Evolutionary conservation across 768 basidiomycete species (phyloP).

Genomic region (Tubosaeta sp.): DNA sequence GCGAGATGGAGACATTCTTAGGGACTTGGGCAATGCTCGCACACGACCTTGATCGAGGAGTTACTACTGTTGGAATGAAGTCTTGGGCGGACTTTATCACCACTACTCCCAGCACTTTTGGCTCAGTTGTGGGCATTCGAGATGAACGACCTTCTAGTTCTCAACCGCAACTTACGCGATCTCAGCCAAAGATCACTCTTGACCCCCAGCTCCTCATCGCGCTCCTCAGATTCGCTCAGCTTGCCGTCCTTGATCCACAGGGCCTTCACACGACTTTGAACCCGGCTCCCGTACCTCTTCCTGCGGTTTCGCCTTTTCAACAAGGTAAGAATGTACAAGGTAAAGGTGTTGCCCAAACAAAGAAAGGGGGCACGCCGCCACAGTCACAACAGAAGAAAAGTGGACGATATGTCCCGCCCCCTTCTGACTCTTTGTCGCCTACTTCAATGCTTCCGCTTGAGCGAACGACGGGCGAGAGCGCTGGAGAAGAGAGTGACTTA

Average conservation of each 20-base stretch:
- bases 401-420: slow-evolving; percentile 29
- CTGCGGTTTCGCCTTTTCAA: slow-evolving; percentile 3
- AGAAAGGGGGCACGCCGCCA: slow-evolving; percentile 18
- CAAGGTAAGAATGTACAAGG: slow-evolving; percentile 6
- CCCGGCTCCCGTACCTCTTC: slow-evolving; percentile 47
- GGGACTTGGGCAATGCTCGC: slow-evolving; percentile 73
- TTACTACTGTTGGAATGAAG: slow-evolving; percentile 45
- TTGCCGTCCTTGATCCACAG: slow-evolving; percentile 56
- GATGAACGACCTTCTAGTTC: not conserved
- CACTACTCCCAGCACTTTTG: not conserved
- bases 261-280: slow-evolving; percentile 59
- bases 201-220: slow-evolving; percentile 29
- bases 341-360: slow-evolving; percentile 12
- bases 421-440: slow-evolving; percentile 30
- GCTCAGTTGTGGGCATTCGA: slow-evolving; percentile 2
- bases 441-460: slow-evolving; percentile 18
- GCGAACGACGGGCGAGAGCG: slow-evolving; percentile 25
- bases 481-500: slow-evolving; percentile 59
- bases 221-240: slow-evolving; percentile 50
- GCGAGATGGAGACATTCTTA: slow-evolving; percentile 53
- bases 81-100: slow-evolving; percentile 48
- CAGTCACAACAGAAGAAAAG: slow-evolving; percentile 29
- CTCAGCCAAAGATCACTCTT: slow-evolving; percentile 27
- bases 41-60: slow-evolving; percentile 67
- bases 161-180: not conserved